Evolutionary conservation across 805 yeast species (phyloP), one percentile per base, ranked within the genome.

Genomic region (Nakazawaea ishiwadae): DNA sequence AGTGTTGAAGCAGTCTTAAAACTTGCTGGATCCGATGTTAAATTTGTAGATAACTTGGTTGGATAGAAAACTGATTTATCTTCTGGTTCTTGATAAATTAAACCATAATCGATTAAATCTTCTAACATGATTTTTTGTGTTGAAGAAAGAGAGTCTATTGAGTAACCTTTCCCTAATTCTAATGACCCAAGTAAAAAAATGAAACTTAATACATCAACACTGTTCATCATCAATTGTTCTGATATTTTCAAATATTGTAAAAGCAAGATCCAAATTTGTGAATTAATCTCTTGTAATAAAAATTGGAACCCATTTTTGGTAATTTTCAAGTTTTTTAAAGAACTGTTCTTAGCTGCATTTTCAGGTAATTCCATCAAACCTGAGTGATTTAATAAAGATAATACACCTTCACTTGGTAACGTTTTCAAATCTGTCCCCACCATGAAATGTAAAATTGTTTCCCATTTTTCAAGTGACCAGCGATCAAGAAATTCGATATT

Each of bases 231-330:
- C 39, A 87, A 69, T 20, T 80, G 79, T 54, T 86, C 91, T 1
- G 97, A 77, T 71, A 87, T 75, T 56, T 85, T 83, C 47, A 93
- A 65, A 57, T 93, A 93, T 57, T 93, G 96, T 30, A 93, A 65
- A 35, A 93, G 65, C 31, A 93, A 65, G 0, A 96, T 82, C 99
- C 99, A 93, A 14, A 93, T 82, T 61, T 93, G 99, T 0, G 96
- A 84, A 57, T 88, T 89, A 19, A 85, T 85, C 53, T 90, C 96
- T 60, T 91, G 99, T 33, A 93, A 66, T 46, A 93, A 63, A 54
- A 93, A 93, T 65, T 93, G 99, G 62, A 93, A 93, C 14, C 99
- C 99, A 32, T 79, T 77, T 50, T 88, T 85, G 1, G 99, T 91
- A 55, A 93, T 93, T 37, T 75, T 68, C 59, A 87, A 64, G 48